phyloP scores from a whole-genome alignment of 176 grass and related monocot genomes.

The Urochloa ruziziensis region DNA sequence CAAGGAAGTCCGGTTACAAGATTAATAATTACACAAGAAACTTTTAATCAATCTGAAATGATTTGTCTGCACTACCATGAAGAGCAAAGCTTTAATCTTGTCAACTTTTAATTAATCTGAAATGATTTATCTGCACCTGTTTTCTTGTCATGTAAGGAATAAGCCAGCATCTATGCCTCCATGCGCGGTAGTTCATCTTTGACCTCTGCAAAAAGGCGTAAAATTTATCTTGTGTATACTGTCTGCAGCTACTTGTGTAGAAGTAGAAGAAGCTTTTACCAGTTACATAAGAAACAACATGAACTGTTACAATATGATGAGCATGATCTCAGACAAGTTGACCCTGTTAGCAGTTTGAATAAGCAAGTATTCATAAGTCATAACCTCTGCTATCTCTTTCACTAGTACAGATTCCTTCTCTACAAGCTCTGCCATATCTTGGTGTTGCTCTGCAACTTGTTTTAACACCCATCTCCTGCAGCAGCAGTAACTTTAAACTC shows the following conservation, averaged over 20 bases:
- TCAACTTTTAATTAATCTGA: background rate
- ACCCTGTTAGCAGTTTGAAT: background rate
- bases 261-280: background rate
- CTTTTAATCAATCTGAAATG: no score
- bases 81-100: no score
- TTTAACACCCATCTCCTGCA: constrained; percentile 90
- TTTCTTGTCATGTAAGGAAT: constrained; percentile 69
- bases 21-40: background rate
- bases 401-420: constrained; percentile 69
- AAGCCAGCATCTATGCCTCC: constrained; percentile 92
- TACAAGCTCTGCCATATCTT: constrained; percentile 49
- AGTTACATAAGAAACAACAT: background rate
- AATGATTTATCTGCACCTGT: constrained; percentile 43
- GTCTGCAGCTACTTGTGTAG: background rate
- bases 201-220: constrained; percentile 67
- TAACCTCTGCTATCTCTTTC: constrained; percentile 83
- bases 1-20: background rate
- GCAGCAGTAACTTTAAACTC: constrained; percentile 12
- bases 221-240: background rate
- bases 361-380: constrained; percentile 2
- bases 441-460: constrained; percentile 50
- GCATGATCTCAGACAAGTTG: constrained; percentile 18
- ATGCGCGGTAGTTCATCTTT: constrained; percentile 97
- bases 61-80: constrained; percentile 38
- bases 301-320: background rate